These are phyloP conservation scores for Trifolium fragiferum DNA, from an alignment of 306 rosid species.

Conservation along the genomic window DNA sequence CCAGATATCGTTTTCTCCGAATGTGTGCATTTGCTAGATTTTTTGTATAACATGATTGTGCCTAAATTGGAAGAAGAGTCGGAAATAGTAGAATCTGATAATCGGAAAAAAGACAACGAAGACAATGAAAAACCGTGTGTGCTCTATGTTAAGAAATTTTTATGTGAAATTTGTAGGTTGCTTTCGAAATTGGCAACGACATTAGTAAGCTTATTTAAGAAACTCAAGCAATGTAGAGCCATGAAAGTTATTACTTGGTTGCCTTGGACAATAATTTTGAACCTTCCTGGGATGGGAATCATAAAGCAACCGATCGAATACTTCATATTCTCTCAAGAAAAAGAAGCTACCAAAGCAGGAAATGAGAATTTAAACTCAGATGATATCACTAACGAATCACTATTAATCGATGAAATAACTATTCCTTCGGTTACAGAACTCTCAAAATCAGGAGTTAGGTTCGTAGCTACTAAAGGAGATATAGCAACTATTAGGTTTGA, in stretches of 20 bases:
- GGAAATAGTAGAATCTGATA: constrained; percentile 28
- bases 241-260: constrained; percentile 52
- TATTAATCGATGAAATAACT: constrained; percentile 72
- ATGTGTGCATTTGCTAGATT: constrained; percentile 70
- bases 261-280: constrained; percentile 73
- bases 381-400: constrained; percentile 44
- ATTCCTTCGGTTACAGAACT: constrained; percentile 77
- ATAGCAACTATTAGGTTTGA: constrained; percentile 63
- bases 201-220: constrained; percentile 47
- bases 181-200: constrained; percentile 53
- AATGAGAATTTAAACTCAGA: constrained; percentile 42
- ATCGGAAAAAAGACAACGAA: constrained; percentile 31
- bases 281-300: constrained; percentile 49
- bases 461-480: constrained; percentile 59
- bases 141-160: constrained; percentile 31
- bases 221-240: constrained; percentile 58
- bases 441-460: constrained; percentile 57
- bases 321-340: constrained; percentile 39
- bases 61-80: constrained; percentile 54
- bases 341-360: constrained; percentile 38
- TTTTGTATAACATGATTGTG: constrained; percentile 65
- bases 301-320: constrained; percentile 50
- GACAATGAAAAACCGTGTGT: constrained; percentile 35
- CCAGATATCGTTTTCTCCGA: constrained; percentile 47
- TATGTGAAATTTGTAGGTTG: constrained; percentile 48